A percentile compares a stretch with the other conserved stretches of the same genome.
phyloP scores from a whole-genome alignment of 2,329 filamentous ascomycete species.

The Madurella mycetomatis region DNA sequence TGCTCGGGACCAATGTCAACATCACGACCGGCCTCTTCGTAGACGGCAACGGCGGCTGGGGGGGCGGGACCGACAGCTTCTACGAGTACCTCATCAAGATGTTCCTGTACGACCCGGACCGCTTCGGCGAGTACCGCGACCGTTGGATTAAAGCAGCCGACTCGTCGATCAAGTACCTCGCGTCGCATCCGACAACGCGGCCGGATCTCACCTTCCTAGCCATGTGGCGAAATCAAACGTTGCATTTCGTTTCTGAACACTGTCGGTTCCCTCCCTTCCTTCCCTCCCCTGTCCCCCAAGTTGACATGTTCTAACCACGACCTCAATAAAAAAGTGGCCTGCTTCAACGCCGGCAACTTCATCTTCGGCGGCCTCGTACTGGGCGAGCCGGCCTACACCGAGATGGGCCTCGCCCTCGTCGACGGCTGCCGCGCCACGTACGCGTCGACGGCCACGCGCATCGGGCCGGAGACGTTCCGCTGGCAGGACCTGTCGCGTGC shows the following conservation, averaged over 20 bases:
- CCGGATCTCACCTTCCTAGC: constrained; percentile 71
- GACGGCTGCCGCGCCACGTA: constrained; percentile 74
- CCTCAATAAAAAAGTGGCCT: constrained; percentile 69
- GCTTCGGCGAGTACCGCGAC: constrained; percentile 63
- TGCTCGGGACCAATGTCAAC: constrained; percentile 65
- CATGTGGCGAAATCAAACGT: constrained; percentile 45
- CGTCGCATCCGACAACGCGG: constrained; percentile 60
- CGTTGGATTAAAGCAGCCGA: constrained; percentile 73
- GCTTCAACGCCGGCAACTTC: constrained; percentile 82
- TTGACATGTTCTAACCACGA: constrained; percentile 21
- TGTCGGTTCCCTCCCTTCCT: constrained; percentile 33
- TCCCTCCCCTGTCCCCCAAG: not conserved
- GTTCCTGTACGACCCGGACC: constrained; percentile 69
- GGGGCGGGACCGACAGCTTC: constrained; percentile 71
- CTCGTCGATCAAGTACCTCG: constrained; percentile 67
- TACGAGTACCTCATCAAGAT: constrained; percentile 93
- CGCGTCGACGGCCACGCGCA: constrained; percentile 59
- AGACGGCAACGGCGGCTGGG: constrained; percentile 69
- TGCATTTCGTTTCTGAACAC: constrained; percentile 46
- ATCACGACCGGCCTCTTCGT: constrained; percentile 62
- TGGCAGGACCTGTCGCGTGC: constrained; percentile 49
- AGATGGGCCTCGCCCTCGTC: constrained; percentile 70
- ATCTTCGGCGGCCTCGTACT: constrained; percentile 74
- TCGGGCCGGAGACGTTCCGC: constrained; percentile 69
- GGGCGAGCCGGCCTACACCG: constrained; percentile 58